These are phyloP conservation scores for Diutina siamensis DNA, from an alignment of 1,139 yeast genomes.

Conservation along the genomic window DNA sequence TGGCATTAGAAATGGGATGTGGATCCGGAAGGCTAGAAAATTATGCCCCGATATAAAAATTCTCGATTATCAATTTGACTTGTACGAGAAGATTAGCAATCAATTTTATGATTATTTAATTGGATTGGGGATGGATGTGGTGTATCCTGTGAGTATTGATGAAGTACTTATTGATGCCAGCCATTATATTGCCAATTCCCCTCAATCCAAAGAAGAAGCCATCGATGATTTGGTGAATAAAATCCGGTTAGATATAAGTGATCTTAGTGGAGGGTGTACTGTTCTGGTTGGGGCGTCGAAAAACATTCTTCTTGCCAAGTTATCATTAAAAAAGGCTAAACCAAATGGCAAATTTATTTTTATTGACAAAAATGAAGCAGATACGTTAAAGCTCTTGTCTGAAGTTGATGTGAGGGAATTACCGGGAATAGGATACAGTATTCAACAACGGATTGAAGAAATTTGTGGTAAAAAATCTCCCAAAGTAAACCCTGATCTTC, in stretches of 20 bases:
- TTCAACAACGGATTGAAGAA: conserved; percentile 24
- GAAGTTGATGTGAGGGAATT: conserved; percentile 40
- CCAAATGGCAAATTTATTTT: conserved; percentile 55
- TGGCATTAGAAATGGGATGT: conserved; percentile 84
- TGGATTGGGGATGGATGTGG: conserved; percentile 37
- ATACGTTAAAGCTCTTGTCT: conserved; percentile 22
- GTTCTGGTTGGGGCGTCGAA: conserved; percentile 71
- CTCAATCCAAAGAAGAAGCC: conserved; percentile 9
- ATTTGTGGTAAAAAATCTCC: conserved; percentile 9
- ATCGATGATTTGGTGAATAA: conserved; percentile 19
- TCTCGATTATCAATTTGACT: conserved; percentile 63
- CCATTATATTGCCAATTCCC: conserved; percentile 15
- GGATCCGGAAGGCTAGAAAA: conserved; percentile 56
- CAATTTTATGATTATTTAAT: conserved; percentile 46
- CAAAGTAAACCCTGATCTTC: conserved; percentile 22
- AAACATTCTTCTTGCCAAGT: conserved; percentile 66
- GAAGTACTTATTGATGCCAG: conserved; percentile 75
- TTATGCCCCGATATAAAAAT: conserved; percentile 55
- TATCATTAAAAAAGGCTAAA: conserved; percentile 67
- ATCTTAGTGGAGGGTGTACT: conserved; percentile 40
- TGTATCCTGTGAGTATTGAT: conserved; percentile 83
- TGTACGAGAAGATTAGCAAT: conserved; percentile 43
- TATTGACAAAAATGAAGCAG: conserved; percentile 16
- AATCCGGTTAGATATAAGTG: conserved; percentile 35
- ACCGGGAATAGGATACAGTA: conserved; percentile 78